Percentiles rank a stretch among this genome's conserved stretches.
These are phyloP conservation scores for Chionographis japonica DNA, from an alignment of 106 monocot species.

Conservation along the genomic window DNA sequence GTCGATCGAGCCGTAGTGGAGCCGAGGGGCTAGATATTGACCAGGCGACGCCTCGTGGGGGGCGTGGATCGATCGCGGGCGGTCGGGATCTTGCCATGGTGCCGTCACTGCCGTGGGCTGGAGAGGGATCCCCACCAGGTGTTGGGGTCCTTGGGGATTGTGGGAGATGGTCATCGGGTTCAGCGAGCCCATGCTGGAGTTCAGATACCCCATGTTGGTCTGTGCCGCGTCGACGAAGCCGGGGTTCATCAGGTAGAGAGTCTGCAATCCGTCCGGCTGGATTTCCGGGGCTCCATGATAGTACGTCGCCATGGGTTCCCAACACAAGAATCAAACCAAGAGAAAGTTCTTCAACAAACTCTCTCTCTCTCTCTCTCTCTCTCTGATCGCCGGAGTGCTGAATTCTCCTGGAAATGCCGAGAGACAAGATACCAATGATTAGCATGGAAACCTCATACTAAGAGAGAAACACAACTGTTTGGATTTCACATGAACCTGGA, in stretches of 20 bases:
- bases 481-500: too few relatives aligned
- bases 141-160: background rate
- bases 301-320: constrained; percentile 29
- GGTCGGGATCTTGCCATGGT: background rate
- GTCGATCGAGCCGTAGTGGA: constrained; percentile 21
- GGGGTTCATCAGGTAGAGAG: constrained; percentile 46
- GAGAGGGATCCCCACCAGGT: constrained; percentile 18
- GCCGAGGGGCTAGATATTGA: constrained; percentile 9
- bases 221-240: constrained; percentile 2
- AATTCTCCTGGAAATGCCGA: too few relatives aligned
- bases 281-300: constrained; percentile 27
- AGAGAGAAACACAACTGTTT: too few relatives aligned
- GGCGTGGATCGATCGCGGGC: background rate
- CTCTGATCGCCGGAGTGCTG: too few relatives aligned
- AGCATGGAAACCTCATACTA: too few relatives aligned
- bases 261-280: constrained; percentile 33
- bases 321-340: background rate
- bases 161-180: background rate
- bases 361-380: too few relatives aligned
- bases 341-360: too few relatives aligned
- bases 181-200: constrained; percentile 10
- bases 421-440: too few relatives aligned
- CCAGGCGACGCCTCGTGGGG: too few relatives aligned
- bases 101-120: background rate
- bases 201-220: constrained; percentile 14